A percentile compares a stretch with the other conserved stretches of the same genome.
phyloP scores from a whole-genome alignment of 1,284 basidiomycete genomes.

The Cutaneotrichosporon cavernicola region DNA sequence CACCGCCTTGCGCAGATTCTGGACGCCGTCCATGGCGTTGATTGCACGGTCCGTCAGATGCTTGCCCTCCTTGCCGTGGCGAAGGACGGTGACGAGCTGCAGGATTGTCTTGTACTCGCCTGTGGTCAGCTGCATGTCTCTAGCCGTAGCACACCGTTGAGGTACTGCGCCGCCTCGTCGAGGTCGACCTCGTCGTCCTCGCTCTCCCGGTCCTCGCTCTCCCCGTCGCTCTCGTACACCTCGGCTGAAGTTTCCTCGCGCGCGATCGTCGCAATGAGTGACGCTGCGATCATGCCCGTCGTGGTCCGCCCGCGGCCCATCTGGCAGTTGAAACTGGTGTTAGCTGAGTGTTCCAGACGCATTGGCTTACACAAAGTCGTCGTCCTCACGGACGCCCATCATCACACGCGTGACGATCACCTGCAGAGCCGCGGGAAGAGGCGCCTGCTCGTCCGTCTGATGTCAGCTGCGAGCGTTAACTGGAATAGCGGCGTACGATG shows the following conservation, averaged over 20 bases:
- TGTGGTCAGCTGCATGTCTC: slow-evolving; percentile 37
- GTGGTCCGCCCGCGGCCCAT: slow-evolving; percentile 62
- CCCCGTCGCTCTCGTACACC: slow-evolving; percentile 20
- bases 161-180: slow-evolving; percentile 79
- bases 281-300: slow-evolving; percentile 89
- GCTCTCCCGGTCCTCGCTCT: slow-evolving; percentile 38
- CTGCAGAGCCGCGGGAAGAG: slow-evolving; percentile 77
- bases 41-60: slow-evolving; percentile 82
- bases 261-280: slow-evolving; percentile 76
- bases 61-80: slow-evolving; percentile 69
- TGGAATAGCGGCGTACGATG: slow-evolving; percentile 61
- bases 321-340: slow-evolving; percentile 53
- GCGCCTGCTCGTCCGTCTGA: slow-evolving; percentile 94
- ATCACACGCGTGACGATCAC: slow-evolving; percentile 73
- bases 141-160: slow-evolving; percentile 63
- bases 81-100: slow-evolving; percentile 62
- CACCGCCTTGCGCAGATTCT: slow-evolving; percentile 87
- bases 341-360: not conserved
- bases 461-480: slow-evolving; percentile 9
- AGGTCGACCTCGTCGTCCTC: slow-evolving; percentile 62
- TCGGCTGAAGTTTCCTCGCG: slow-evolving; percentile 40
- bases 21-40: slow-evolving; percentile 85
- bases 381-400: slow-evolving; percentile 60
- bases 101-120: slow-evolving; percentile 97
- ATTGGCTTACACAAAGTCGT: slow-evolving; percentile 68